Evolutionary conservation across 192 early-diverging fungal species (phyloP), one percentile per base, ranked within the genome.

Genomic region (Coemansia sp.): DNA sequence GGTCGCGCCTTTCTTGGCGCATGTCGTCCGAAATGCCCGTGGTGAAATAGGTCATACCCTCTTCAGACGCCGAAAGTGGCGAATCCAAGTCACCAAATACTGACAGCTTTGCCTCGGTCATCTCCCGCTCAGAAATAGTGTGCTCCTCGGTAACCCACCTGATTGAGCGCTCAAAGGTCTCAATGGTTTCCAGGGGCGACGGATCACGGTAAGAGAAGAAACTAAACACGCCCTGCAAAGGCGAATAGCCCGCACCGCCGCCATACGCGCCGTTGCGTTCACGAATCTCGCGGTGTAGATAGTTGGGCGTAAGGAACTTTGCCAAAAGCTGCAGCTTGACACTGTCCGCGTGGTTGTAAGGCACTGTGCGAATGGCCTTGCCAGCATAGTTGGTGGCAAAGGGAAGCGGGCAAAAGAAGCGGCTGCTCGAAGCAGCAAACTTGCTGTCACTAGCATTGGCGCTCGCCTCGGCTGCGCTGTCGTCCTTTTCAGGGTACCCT

Each of bases 181-280:
- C 68, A 5, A 95, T 50, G 0, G 95, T 93, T 48, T 84, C 77
- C 35, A 84, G 51, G 1, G 86, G 80, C 27, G 79, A 81, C 9
- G 95, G 95, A 62, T 98, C 95, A 31, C 95, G 86, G 80, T 98
- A 98, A 23, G 94, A 94, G 55, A 78, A 92, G 72, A 96, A 89
- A 2, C 86, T 86, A 55, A 96, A 88, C 10, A 91, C 51, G 11
- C 93, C 94, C 15, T 86, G 85, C 0, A 84, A 58, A 0, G 86
- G 68, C n/a, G 81, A 78, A 69, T 88, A 93, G 1, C 60, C 51
- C 1, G 91, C 84, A 9, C 92, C 92, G n/a, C 90, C 95, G 21
- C 94, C 93, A 68, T 98, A 98, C 3, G 95, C 95, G 23, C 95
- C 95, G 62, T 92, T 92, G 80, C 90, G 93, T 61, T 98, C 95